Conservation (phyloP, 2,329 filamentous ascomycete genomes). For the Apiospora arundinis region DNA sequence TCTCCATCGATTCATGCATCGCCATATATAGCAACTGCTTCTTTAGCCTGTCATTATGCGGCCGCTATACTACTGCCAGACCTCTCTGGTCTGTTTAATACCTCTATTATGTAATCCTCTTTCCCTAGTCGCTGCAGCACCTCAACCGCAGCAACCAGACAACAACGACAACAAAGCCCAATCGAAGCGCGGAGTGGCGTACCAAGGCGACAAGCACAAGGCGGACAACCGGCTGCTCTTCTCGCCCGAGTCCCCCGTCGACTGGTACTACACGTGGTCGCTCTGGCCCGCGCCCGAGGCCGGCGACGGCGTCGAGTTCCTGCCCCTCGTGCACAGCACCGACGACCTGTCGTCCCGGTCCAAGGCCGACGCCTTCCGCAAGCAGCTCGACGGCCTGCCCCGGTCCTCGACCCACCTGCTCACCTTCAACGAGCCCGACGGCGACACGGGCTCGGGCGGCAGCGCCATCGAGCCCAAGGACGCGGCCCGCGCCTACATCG, state of each 20-base stretch:
- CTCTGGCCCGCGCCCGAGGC: slow-evolving; percentile 35
- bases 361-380: slow-evolving; percentile 32
- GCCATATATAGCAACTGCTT: neutral
- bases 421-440: slow-evolving; percentile 51
- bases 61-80: neutral
- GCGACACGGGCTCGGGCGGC: slow-evolving; percentile 46
- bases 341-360: slow-evolving; percentile 36
- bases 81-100: neutral
- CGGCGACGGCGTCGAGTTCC: slow-evolving; percentile 40
- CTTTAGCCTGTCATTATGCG: neutral
- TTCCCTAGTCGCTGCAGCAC: neutral
- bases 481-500: slow-evolving; percentile 46
- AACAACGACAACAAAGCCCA: neutral
- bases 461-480: slow-evolving; percentile 46
- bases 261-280: slow-evolving; percentile 53
- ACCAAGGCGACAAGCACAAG: slow-evolving; percentile 31
- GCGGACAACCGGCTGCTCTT: slow-evolving; percentile 44
- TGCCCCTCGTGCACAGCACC: slow-evolving; percentile 47
- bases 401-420: slow-evolving; percentile 46
- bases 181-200: slow-evolving; percentile 38
- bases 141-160: neutral
- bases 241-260: slow-evolving; percentile 45
- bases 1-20: neutral
- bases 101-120: neutral
- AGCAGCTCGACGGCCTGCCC: slow-evolving; percentile 38